These are phyloP conservation scores for Dictyostelium firmibasis DNA, from an alignment of 78 protist species.

Conservation along the genomic window DNA sequence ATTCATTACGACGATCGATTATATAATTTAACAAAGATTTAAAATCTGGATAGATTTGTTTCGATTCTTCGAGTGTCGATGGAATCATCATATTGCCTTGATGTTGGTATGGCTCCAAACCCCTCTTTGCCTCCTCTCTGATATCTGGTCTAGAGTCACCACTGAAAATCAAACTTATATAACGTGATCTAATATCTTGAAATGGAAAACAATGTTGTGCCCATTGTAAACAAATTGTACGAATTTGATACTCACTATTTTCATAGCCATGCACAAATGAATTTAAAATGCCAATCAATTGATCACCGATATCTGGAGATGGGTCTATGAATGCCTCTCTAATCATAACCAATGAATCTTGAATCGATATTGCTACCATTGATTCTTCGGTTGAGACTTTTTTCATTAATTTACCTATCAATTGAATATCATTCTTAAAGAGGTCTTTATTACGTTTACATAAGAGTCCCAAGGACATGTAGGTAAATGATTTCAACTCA, in stretches of 20 bases:
- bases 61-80: not conserved
- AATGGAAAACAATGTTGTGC: conserved; percentile 75
- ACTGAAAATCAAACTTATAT: conserved; percentile 38
- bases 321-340: conserved; percentile 51
- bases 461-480: conserved; percentile 26
- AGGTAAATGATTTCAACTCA: conserved; percentile 57
- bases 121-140: conserved; percentile 59
- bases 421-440: not conserved
- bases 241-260: conserved; percentile 23
- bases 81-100: conserved; percentile 62
- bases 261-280: not conserved
- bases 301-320: not conserved
- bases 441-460: conserved; percentile 34
- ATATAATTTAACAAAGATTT: not conserved
- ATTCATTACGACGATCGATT: not conserved
- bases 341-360: conserved; percentile 37
- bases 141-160: conserved; percentile 63
- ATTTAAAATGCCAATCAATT: not conserved
- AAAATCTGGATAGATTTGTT: conserved; percentile 31
- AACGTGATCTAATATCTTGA: conserved; percentile 44
- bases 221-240: conserved; percentile 38
- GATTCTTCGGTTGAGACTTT: conserved; percentile 30
- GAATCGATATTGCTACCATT: conserved; percentile 35
- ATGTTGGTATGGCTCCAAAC: conserved; percentile 57
- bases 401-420: conserved; percentile 6